These are phyloP conservation scores for Fusarium devonianum DNA, from an alignment of 2,329 filamentous ascomycete genomes.

Conservation along the genomic window DNA sequence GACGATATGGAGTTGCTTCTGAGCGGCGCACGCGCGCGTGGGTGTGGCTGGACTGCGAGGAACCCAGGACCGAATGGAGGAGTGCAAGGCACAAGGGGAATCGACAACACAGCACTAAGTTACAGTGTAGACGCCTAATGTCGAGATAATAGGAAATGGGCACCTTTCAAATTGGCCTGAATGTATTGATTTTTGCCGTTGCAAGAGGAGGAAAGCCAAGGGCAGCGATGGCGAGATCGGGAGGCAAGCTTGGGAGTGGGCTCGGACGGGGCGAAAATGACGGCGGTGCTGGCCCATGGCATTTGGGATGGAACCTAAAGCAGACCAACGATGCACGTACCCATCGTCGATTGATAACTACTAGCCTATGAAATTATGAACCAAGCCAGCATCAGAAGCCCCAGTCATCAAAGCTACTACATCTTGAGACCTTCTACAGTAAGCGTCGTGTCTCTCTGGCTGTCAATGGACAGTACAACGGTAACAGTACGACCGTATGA, in stretches of 20 bases:
- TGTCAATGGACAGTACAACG: neutral
- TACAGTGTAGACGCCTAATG: constrained; percentile 4
- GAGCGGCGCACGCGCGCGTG: constrained; percentile 15
- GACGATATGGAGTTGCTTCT: constrained; percentile 11
- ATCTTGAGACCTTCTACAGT: constrained; percentile 1
- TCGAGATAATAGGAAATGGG: constrained; percentile 8
- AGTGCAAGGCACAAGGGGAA: constrained; percentile 1
- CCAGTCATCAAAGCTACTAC: constrained; percentile 15
- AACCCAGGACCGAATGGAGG: neutral
- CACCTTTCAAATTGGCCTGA: constrained; percentile 13
- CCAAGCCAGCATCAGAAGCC: constrained; percentile 19
- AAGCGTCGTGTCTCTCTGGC: neutral
- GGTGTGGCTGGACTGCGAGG: constrained; percentile 18
- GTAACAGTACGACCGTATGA: too few relatives aligned
- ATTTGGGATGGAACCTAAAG: constrained; percentile 10
- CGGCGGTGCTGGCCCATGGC: constrained; percentile 15
- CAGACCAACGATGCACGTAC: constrained; percentile 26
- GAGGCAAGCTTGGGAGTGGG: constrained; percentile 21
- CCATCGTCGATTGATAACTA: constrained; percentile 34
- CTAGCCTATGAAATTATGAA: constrained; percentile 12
- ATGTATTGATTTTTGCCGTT: neutral
- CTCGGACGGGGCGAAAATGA: constrained; percentile 28
- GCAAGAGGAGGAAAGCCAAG: constrained; percentile 8
- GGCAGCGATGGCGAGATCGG: constrained; percentile 23
- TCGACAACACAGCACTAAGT: neutral